These are phyloP conservation scores for Zelonia costaricensis DNA, from an alignment of 208 protist genomes.

Conservation along the genomic window DNA sequence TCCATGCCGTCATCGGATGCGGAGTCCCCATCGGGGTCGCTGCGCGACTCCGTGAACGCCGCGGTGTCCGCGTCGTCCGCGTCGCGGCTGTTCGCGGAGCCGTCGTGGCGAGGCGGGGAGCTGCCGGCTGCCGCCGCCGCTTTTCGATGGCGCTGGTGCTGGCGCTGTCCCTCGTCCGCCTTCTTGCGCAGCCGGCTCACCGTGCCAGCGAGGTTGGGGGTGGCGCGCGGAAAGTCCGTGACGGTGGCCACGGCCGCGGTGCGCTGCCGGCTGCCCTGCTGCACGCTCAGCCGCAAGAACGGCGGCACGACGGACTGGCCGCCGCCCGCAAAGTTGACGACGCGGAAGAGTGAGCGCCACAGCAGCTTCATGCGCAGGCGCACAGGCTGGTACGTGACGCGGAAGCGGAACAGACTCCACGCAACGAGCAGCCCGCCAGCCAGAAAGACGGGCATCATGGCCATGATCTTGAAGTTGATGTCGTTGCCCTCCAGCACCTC, in stretches of 20 bases:
- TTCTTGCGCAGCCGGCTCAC: background rate
- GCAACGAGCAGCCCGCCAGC: conserved; percentile 22
- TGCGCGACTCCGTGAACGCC: conserved; percentile 4
- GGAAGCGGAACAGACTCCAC: conserved; percentile 35
- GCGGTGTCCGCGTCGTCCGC: conserved; percentile 2
- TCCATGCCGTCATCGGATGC: too few relatives aligned
- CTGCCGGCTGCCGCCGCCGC: background rate
- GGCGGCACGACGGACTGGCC: conserved; percentile 11
- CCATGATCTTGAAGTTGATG: conserved; percentile 84
- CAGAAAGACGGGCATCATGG: conserved; percentile 58
- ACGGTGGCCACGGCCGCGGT: background rate
- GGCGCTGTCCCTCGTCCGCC: background rate
- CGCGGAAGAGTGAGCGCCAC: conserved; percentile 64
- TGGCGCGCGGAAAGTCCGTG: background rate
- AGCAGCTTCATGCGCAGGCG: conserved; percentile 56
- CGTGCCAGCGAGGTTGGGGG: background rate
- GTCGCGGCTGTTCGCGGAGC: background rate
- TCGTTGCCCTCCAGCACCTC: conserved; percentile 82
- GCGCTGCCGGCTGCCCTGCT: background rate
- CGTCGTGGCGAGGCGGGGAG: background rate
- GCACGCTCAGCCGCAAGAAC: background rate
- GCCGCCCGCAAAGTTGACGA: conserved; percentile 50
- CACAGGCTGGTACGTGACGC: conserved; percentile 38
- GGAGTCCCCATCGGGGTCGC: conserved; percentile 10
- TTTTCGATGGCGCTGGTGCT: too few relatives aligned